These are phyloP conservation scores for Aspergillus sclerotioniger DNA, from an alignment of 495 filamentous ascomycete species.

Conservation along the genomic window DNA sequence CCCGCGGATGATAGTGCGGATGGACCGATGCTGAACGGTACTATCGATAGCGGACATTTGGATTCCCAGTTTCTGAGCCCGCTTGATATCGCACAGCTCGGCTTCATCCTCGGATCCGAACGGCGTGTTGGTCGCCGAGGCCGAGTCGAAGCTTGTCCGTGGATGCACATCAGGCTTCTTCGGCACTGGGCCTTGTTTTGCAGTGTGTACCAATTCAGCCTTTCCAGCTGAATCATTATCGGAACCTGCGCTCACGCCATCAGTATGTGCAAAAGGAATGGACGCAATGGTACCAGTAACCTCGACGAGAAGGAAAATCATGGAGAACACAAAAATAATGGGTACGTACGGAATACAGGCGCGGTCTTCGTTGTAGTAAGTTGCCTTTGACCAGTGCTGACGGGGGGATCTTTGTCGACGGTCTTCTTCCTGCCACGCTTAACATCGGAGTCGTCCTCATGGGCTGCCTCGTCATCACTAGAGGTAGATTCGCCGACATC, in stretches of 20 bases:
- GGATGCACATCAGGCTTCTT: slow-evolving; percentile 75
- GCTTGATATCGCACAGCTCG: slow-evolving; percentile 77
- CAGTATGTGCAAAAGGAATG: not conserved
- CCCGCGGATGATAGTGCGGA: slow-evolving; percentile 86
- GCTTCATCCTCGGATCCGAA: slow-evolving; percentile 83
- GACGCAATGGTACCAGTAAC: not conserved
- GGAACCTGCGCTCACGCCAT: not conserved
- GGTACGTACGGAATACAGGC: slow-evolving; percentile 12
- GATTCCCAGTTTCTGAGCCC: slow-evolving; percentile 80
- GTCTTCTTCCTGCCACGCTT: slow-evolving; percentile 31
- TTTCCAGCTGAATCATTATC: slow-evolving; percentile 1
- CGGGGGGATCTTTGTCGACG: slow-evolving; percentile 22
- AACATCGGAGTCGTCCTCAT: slow-evolving; percentile 31
- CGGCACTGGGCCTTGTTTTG: slow-evolving; percentile 23
- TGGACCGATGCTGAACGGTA: slow-evolving; percentile 73
- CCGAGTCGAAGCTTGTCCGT: slow-evolving; percentile 72
- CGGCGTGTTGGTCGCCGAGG: slow-evolving; percentile 71
- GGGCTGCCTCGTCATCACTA: slow-evolving; percentile 44
- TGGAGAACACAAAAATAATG: not conserved
- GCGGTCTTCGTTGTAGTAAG: slow-evolving; percentile 21
- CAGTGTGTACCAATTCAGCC: slow-evolving; percentile 16
- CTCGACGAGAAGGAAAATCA: not conserved
- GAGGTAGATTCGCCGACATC: slow-evolving; percentile 46
- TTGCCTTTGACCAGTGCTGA: not conserved
- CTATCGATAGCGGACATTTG: slow-evolving; percentile 71